Percentiles rank a stretch among this genome's conserved stretches.
phyloP scores from a whole-genome alignment of 441 rosid genomes.

The Biscutella laevigata region DNA sequence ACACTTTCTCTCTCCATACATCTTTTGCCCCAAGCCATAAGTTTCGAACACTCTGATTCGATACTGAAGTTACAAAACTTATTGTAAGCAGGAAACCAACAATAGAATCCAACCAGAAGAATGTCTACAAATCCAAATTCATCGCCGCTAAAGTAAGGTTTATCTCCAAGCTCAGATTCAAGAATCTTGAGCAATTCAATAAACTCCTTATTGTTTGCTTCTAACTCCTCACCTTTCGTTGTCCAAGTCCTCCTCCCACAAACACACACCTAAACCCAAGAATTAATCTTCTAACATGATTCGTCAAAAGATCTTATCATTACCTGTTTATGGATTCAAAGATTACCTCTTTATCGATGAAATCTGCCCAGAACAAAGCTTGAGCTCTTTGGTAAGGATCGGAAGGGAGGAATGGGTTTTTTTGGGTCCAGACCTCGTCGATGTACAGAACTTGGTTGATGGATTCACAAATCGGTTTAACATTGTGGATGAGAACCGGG shows the following conservation, averaged over 20 bases:
- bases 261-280: no score
- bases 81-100: neutral
- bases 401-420: conserved; percentile 23
- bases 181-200: neutral
- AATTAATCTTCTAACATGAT: no score
- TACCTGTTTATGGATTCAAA: no score
- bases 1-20: conserved; percentile 15
- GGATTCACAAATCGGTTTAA: conserved; percentile 31
- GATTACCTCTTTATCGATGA: conserved; percentile 4
- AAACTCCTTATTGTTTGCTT: neutral
- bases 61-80: neutral
- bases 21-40: neutral
- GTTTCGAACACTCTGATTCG: neutral
- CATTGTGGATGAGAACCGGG: conserved; percentile 28
- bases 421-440: conserved; percentile 28
- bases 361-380: conserved; percentile 31
- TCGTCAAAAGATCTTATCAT: no score
- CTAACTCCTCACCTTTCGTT: no score
- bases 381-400: conserved; percentile 31
- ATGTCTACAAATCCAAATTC: neutral
- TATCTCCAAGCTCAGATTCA: neutral
- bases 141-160: neutral
- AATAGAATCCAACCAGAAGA: neutral
- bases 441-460: conserved; percentile 27
- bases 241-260: no score